phyloP scores from a whole-genome alignment of 2,329 filamentous ascomycete species.

The Nectriaceae sp. region DNA sequence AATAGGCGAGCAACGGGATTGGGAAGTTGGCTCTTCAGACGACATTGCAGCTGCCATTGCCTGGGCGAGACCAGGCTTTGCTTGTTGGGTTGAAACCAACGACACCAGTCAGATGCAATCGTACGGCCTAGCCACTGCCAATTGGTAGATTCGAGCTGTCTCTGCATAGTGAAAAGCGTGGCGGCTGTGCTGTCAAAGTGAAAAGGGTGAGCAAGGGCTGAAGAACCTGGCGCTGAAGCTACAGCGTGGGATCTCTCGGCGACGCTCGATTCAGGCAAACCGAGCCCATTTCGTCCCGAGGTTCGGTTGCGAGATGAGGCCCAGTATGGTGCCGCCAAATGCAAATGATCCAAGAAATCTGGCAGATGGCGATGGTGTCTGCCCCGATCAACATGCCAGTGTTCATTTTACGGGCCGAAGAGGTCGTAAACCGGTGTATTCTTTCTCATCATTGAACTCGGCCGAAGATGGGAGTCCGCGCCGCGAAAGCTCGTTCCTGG shows the following conservation, averaged over 20 bases:
- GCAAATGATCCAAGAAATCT: not conserved
- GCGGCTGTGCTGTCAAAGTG: not conserved
- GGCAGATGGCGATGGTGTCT: not conserved
- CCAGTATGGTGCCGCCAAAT: not conserved
- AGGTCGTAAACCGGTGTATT: too few relatives aligned
- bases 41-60: not conserved
- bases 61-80: not conserved
- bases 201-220: not conserved
- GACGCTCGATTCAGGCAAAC: not conserved
- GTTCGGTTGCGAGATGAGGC: not conserved
- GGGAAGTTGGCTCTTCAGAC: not conserved
- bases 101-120: not conserved
- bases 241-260: not conserved
- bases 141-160: not conserved
- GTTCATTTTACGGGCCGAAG: too few relatives aligned
- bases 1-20: not conserved
- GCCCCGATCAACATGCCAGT: too few relatives aligned
- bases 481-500: too few relatives aligned
- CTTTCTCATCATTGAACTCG: too few relatives aligned
- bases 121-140: not conserved
- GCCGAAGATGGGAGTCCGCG: too few relatives aligned
- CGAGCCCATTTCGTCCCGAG: not conserved
- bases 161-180: too few relatives aligned
- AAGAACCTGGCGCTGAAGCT: not conserved
- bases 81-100: not conserved